A percentile compares a stretch with the other conserved stretches of the same genome.
phyloP scores from a whole-genome alignment of 1,284 basidiomycete species.

The Moesziomyces aphidis region DNA sequence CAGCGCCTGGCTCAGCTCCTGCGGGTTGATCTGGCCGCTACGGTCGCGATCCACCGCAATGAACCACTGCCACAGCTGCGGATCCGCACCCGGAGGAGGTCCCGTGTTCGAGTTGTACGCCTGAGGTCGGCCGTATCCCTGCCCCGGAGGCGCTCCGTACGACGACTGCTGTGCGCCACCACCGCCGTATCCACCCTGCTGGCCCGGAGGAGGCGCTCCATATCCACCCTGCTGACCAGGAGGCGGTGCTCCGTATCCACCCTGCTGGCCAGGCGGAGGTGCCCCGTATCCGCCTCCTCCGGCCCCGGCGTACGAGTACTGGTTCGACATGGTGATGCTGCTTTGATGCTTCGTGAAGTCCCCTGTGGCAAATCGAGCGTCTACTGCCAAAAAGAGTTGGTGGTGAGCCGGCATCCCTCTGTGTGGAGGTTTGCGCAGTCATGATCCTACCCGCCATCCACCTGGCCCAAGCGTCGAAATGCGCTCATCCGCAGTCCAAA shows the following conservation, averaged over 20 bases:
- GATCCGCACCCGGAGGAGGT: slow-evolving; percentile 58
- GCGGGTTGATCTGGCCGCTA: slow-evolving; percentile 52
- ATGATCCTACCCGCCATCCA: no score
- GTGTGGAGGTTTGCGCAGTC: no score
- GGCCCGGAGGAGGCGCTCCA: slow-evolving; percentile 24
- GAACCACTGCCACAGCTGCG: slow-evolving; percentile 64
- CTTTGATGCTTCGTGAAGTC: background rate
- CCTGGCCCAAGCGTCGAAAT: no score
- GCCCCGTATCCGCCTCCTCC: slow-evolving; percentile 26
- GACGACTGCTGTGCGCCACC: slow-evolving; percentile 13
- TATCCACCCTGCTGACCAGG: slow-evolving; percentile 33
- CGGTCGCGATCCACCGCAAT: slow-evolving; percentile 57
- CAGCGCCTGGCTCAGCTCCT: slow-evolving; percentile 57
- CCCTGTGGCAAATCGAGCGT: no score
- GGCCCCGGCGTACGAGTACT: slow-evolving; percentile 48
- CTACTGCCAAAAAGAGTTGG: no score
- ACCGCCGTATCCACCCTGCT: slow-evolving; percentile 26
- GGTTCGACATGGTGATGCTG: slow-evolving; percentile 35
- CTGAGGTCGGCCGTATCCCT: slow-evolving; percentile 37
- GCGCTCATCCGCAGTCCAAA: no score
- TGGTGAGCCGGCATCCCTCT: no score
- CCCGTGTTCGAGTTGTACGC: slow-evolving; percentile 47
- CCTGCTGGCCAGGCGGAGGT: slow-evolving; percentile 3
- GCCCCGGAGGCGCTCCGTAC: slow-evolving; percentile 14
- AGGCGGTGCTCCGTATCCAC: slow-evolving; percentile 35